Evolutionary conservation across 1,284 basidiomycete genomes (phyloP).

Genomic region (Trametes polyzona): DNA sequence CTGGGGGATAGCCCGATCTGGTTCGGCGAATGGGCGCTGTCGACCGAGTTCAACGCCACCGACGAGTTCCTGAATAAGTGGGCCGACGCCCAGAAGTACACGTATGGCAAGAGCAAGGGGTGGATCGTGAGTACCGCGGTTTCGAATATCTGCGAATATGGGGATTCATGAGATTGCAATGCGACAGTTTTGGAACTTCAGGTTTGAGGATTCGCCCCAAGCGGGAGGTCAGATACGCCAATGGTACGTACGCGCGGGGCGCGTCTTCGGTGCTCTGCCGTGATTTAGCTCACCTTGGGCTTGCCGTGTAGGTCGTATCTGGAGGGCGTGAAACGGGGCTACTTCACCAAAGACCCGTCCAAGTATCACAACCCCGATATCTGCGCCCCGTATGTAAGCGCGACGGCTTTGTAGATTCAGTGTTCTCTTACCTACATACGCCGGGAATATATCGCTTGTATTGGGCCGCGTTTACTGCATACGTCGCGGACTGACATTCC

Average conservation of each 20-base stretch:
- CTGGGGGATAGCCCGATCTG: conserved; percentile 52
- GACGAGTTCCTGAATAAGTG: conserved; percentile 66
- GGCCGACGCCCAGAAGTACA: conserved; percentile 81
- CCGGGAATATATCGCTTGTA: no score
- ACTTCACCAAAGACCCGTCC: conserved; percentile 66
- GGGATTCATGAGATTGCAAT: background rate
- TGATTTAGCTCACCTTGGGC: no score
- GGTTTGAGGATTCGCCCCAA: conserved; percentile 57
- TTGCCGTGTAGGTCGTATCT: conserved; percentile 84
- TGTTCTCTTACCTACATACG: no score
- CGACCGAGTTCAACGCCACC: conserved; percentile 68
- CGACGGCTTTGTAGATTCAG: conserved; percentile 1
- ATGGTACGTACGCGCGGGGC: no score
- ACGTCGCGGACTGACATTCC: no score
- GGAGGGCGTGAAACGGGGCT: conserved; percentile 60
- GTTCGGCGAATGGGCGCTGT: conserved; percentile 70
- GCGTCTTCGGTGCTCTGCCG: no score
- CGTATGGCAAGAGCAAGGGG: conserved; percentile 63
- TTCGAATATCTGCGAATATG: rapidly evolving
- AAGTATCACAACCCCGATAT: conserved; percentile 58
- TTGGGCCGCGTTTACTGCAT: no score
- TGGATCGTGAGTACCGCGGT: conserved; percentile 63
- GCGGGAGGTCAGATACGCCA: conserved; percentile 56
- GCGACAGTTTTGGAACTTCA: conserved; percentile 79
- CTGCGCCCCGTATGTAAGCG: conserved; percentile 52